Percentiles rank a stretch among this genome's conserved stretches.
Evolutionary conservation across 179 eudicot genomes (phyloP).

Genomic region (Spinacia oleracea): DNA sequence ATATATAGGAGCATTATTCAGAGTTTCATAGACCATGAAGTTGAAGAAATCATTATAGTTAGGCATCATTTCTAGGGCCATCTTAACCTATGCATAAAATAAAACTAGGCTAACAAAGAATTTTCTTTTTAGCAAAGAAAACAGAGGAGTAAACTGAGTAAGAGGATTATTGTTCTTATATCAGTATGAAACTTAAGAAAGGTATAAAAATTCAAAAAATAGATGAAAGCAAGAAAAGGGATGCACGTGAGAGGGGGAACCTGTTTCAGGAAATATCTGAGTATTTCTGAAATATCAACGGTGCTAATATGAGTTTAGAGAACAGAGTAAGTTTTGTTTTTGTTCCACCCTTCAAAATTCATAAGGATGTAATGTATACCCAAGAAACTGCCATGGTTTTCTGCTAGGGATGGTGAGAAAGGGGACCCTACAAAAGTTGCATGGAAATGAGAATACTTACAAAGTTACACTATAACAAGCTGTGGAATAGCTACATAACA

Average conservation of each 20-base stretch:
- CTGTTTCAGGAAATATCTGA: slow-evolving; percentile 2
- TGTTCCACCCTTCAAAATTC: slow-evolving; percentile 34
- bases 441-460: slow-evolving; percentile 41
- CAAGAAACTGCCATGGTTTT: slow-evolving; percentile 43
- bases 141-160: neutral
- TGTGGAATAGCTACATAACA: slow-evolving; percentile 36
- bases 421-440: slow-evolving; percentile 39
- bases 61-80: slow-evolving; percentile 69
- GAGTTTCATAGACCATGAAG: slow-evolving; percentile 58
- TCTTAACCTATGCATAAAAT: slow-evolving; percentile 26
- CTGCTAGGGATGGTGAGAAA: slow-evolving; percentile 34
- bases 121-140: neutral
- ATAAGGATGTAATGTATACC: slow-evolving; percentile 35
- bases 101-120: neutral
- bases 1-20: slow-evolving; percentile 35
- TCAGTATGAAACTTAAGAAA: neutral
- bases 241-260: slow-evolving; percentile 31
- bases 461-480: slow-evolving; percentile 29
- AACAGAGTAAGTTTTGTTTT: slow-evolving; percentile 25
- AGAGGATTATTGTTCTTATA: neutral
- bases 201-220: neutral
- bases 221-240: neutral
- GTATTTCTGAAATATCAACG: slow-evolving; percentile 15
- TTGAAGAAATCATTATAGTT: slow-evolving; percentile 55
- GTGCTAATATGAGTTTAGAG: slow-evolving; percentile 25